A percentile compares a stretch with the other conserved stretches of the same genome.
These are phyloP conservation scores for Ochromonas danica DNA, from an alignment of 108 stramenopile species.

Conservation along the genomic window DNA sequence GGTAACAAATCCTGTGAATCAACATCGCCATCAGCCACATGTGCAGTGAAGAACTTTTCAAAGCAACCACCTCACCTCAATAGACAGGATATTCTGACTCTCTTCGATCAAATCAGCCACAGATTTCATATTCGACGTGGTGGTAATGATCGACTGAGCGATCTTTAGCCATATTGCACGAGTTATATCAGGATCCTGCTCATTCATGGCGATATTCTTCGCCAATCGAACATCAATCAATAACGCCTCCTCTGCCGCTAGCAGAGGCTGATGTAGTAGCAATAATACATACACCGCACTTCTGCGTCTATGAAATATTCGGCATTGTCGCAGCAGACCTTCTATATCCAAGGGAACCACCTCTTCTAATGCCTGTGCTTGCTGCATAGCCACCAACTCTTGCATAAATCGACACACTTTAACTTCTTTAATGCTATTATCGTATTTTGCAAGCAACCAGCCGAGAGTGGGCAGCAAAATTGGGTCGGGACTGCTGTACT, in stretches of 20 bases:
- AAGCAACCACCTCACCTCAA: too few species aligned
- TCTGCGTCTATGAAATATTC: neutral
- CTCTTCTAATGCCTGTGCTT: neutral
- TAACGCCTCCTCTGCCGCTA: conserved; percentile 32
- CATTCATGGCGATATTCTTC: conserved; percentile 41
- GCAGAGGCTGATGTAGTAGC: conserved; percentile 5
- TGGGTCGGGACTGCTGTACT: neutral
- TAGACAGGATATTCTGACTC: neutral
- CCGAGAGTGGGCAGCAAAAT: neutral
- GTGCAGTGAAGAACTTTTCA: too few species aligned
- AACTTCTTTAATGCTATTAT: neutral
- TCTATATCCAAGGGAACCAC: neutral
- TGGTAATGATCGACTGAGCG: conserved; percentile 40
- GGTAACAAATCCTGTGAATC: conserved; percentile 56
- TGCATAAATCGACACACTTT: neutral
- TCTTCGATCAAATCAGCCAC: conserved; percentile 43
- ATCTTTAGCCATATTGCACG: conserved; percentile 54
- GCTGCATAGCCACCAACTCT: neutral
- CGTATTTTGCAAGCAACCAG: conserved; percentile 33
- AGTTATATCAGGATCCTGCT: conserved; percentile 24
- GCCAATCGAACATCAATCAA: conserved; percentile 44
- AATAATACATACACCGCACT: neutral
- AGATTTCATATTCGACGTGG: conserved; percentile 27
- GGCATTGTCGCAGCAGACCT: neutral
- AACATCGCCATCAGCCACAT: too few species aligned